These are phyloP conservation scores for Calonectria multiphialidica DNA, from an alignment of 2,329 filamentous ascomycete genomes.

Conservation along the genomic window DNA sequence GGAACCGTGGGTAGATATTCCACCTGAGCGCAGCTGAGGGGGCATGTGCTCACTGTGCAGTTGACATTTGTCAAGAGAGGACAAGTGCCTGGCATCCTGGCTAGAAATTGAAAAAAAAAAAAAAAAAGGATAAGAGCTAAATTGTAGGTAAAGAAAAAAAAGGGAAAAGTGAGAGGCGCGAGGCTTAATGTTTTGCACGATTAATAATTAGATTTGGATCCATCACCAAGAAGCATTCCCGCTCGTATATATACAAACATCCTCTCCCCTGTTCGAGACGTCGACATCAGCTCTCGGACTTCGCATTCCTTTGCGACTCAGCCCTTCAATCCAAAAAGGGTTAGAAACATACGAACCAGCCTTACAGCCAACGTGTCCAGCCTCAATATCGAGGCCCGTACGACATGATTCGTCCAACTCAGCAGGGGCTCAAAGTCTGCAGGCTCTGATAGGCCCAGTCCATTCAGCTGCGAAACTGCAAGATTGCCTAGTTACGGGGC, in stretches of 20 bases:
- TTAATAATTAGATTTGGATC: neutral
- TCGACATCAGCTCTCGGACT: neutral
- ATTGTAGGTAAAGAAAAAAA: neutral
- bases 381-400: neutral
- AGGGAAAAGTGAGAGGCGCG: neutral
- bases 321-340: neutral
- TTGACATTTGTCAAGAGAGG: neutral
- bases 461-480: too few relatives aligned
- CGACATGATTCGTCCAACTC: neutral
- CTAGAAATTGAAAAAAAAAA: neutral
- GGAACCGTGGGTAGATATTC: slow-evolving; percentile 53
- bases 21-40: slow-evolving; percentile 48
- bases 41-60: slow-evolving; percentile 58
- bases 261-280: neutral
- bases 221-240: neutral
- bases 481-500: too few relatives aligned
- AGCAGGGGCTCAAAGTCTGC: neutral
- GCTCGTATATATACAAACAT: neutral
- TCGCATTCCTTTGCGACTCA: neutral
- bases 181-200: neutral
- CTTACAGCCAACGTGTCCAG: neutral
- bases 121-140: neutral
- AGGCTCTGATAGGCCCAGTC: too few relatives aligned
- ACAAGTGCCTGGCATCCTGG: slow-evolving; percentile 8
- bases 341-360: neutral